Percentiles rank a stretch among this genome's conserved stretches.
These are phyloP conservation scores for Penicillium manginii DNA, from an alignment of 495 filamentous ascomycete species.

Conservation along the genomic window DNA sequence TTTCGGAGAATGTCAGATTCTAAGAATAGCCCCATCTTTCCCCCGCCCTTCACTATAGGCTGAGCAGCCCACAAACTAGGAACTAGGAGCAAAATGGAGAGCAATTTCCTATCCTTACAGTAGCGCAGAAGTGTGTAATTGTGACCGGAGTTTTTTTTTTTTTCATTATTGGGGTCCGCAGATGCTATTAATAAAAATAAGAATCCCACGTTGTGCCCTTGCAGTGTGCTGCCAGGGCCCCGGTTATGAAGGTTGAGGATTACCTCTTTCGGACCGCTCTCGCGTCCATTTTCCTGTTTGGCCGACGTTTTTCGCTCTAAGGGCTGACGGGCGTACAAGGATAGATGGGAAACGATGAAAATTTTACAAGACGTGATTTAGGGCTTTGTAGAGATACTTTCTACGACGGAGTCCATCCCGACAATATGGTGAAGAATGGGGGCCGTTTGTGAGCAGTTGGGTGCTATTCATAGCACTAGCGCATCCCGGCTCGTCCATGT, in stretches of 20 bases:
- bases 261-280: neutral
- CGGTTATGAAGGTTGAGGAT: neutral
- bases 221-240: slow-evolving; percentile 12
- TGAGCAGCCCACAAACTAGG: slow-evolving; percentile 7
- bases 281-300: neutral
- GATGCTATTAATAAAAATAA: slow-evolving; percentile 29
- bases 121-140: neutral
- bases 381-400: neutral
- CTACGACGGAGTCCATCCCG: neutral
- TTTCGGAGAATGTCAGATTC: slow-evolving; percentile 11
- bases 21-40: slow-evolving; percentile 14
- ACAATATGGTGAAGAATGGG: neutral
- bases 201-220: slow-evolving; percentile 31
- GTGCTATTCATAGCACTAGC: neutral
- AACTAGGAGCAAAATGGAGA: slow-evolving; percentile 5
- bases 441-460: neutral
- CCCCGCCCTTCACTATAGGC: neutral
- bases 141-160: neutral
- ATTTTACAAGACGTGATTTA: neutral
- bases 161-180: neutral
- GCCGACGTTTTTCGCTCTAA: neutral
- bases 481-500: neutral
- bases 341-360: neutral
- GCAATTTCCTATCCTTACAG: slow-evolving; percentile 1
- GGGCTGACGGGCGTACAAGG: neutral